Percentiles rank a stretch among this genome's conserved stretches.
Evolutionary conservation across 805 yeast species (phyloP).

Genomic region (Starmerella bombi): DNA sequence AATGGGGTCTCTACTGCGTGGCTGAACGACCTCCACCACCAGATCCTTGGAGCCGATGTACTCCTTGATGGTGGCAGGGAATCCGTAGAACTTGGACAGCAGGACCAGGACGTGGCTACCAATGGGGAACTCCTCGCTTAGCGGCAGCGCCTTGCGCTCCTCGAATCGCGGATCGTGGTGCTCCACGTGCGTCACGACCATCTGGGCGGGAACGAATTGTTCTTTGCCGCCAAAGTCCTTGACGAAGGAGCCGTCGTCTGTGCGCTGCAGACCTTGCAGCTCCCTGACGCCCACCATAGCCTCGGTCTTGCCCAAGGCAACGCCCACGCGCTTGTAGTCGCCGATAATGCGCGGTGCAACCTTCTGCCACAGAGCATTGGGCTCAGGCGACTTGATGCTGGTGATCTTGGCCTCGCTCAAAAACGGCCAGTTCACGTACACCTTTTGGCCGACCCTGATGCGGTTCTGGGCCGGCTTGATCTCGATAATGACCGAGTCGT

Average conservation of each 20-base stretch:
- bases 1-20: conserved; percentile 31
- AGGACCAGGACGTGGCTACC: conserved; percentile 61
- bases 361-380: conserved; percentile 33
- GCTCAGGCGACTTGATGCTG: conserved; percentile 42
- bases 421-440: conserved; percentile 84
- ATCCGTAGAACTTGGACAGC: conserved; percentile 80
- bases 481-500: conserved; percentile 63
- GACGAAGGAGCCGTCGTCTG: conserved; percentile 55
- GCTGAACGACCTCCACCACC: conserved; percentile 22
- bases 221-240: conserved; percentile 50
- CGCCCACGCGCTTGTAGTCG: conserved; percentile 44
- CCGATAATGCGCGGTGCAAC: conserved; percentile 32
- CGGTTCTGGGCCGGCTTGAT: conserved; percentile 35
- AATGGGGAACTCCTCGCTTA: conserved; percentile 70
- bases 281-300: conserved; percentile 58
- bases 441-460: conserved; percentile 37
- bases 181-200: conserved; percentile 59
- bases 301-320: conserved; percentile 39
- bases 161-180: conserved; percentile 62
- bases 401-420: conserved; percentile 65
- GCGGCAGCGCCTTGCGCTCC: conserved; percentile 61
- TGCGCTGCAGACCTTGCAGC: conserved; percentile 65
- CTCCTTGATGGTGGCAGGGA: conserved; percentile 39
- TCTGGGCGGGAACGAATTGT: conserved; percentile 60
- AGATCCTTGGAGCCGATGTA: conserved; percentile 28